Evolutionary conservation across 208 protist genomes (phyloP).

Genomic region (Wallacemonas collosoma): DNA sequence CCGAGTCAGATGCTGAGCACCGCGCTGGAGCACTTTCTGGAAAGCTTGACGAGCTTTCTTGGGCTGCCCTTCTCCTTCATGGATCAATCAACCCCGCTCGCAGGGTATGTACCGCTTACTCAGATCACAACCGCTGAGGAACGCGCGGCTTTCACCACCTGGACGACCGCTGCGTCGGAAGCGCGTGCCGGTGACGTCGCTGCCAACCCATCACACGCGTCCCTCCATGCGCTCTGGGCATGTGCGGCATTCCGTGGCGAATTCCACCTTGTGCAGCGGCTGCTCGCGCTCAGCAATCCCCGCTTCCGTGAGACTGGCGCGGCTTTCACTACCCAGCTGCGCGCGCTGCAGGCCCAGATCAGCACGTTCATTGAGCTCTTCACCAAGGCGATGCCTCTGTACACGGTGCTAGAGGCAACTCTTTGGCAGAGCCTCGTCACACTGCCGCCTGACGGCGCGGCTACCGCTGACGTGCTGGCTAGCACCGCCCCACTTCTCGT

Average conservation of each 20-base stretch:
- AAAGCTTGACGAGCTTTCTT: constrained; percentile 63
- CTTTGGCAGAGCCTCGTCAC: constrained; percentile 59
- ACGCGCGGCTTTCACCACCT: constrained; percentile 46
- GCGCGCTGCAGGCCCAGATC: constrained; percentile 35
- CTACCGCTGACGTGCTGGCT: constrained; percentile 24
- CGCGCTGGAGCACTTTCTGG: constrained; percentile 49
- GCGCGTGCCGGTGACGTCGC: constrained; percentile 12
- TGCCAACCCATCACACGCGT: constrained; percentile 21
- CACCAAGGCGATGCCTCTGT: constrained; percentile 46
- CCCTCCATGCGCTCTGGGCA: constrained; percentile 41
- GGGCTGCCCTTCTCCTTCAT: constrained; percentile 72
- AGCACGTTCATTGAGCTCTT: constrained; percentile 59
- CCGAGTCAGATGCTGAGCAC: constrained; percentile 18
- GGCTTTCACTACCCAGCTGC: constrained; percentile 14
- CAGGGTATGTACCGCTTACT: constrained; percentile 44
- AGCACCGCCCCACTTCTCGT: constrained; percentile 64
- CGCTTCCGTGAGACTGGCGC: constrained; percentile 12
- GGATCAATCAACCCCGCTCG: constrained; percentile 35
- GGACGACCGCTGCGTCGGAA: constrained; percentile 19
- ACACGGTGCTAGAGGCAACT: constrained; percentile 58
- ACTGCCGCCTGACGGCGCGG: constrained; percentile 22
- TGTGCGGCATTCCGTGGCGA: constrained; percentile 74
- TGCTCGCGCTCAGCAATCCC: constrained; percentile 38
- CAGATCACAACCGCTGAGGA: constrained; percentile 81
- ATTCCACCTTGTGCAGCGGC: constrained; percentile 59